Percentiles rank a stretch among this genome's conserved stretches.
phyloP scores from a whole-genome alignment of 2,329 filamentous ascomycete genomes.

The Talaromyces sp. region DNA sequence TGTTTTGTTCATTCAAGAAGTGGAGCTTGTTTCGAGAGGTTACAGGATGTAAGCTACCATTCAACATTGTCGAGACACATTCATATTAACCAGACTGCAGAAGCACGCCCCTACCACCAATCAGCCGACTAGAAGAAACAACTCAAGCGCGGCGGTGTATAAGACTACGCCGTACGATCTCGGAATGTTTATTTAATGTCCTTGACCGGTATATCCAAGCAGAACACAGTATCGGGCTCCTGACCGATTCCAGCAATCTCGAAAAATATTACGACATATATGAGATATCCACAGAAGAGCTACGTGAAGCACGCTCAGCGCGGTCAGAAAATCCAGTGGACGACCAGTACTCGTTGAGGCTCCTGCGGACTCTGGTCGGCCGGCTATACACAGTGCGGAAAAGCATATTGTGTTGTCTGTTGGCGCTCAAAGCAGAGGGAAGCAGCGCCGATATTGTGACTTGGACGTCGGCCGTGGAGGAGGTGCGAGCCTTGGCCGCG shows the following conservation, averaged over 20 bases:
- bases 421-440: slow-evolving; percentile 79
- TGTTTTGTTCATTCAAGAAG: slow-evolving; percentile 80
- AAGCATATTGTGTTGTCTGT: slow-evolving; percentile 78
- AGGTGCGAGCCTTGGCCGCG: slow-evolving; percentile 61
- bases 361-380: slow-evolving; percentile 74
- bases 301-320: slow-evolving; percentile 62
- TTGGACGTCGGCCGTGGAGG: slow-evolving; percentile 73
- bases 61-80: slow-evolving; percentile 9
- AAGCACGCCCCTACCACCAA: slow-evolving; percentile 84
- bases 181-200: slow-evolving; percentile 62
- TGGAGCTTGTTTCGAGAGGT: slow-evolving; percentile 88
- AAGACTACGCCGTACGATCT: slow-evolving; percentile 71
- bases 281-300: slow-evolving; percentile 68
- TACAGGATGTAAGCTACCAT: slow-evolving; percentile 65
- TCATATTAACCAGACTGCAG: slow-evolving; percentile 39
- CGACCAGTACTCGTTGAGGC: slow-evolving; percentile 70
- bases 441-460: slow-evolving; percentile 69
- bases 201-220: slow-evolving; percentile 69
- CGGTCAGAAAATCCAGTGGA: slow-evolving; percentile 65
- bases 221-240: slow-evolving; percentile 61
- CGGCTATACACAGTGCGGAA: slow-evolving; percentile 76
- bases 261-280: slow-evolving; percentile 92
- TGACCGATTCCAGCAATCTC: slow-evolving; percentile 74
- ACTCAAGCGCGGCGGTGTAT: slow-evolving; percentile 73
- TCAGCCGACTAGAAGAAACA: slow-evolving; percentile 82